phyloP scores from a whole-genome alignment of 129 eudicot species.

The Ambrosia artemisiifolia region DNA sequence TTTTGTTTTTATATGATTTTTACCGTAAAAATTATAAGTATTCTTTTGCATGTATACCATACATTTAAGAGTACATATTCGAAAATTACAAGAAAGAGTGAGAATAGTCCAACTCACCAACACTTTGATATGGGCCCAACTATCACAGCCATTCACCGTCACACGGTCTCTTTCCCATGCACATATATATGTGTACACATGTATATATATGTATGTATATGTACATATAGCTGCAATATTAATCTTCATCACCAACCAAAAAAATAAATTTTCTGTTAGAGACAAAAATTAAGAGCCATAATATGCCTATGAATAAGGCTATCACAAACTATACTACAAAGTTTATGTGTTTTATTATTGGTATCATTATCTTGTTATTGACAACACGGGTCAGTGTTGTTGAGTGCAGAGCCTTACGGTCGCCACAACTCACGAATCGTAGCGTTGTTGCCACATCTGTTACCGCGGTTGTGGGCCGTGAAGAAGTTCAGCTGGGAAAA shows the following conservation, averaged over 20 bases:
- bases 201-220: neutral
- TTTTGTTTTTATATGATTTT: too few species aligned
- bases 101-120: neutral
- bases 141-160: neutral
- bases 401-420: neutral
- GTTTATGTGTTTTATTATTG: neutral
- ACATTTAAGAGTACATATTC: too few species aligned
- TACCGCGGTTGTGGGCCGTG: neutral
- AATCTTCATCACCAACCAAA: neutral
- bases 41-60: too few species aligned
- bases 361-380: neutral
- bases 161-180: neutral
- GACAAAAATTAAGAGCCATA: too few species aligned
- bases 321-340: neutral
- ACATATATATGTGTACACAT: neutral
- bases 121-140: neutral
- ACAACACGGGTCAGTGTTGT: neutral
- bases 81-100: neutral
- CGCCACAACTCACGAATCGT: neutral
- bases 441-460: neutral
- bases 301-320: neutral
- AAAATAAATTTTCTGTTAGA: neutral
- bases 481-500: neutral
- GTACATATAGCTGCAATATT: neutral
- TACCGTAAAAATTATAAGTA: too few species aligned